phyloP scores from a whole-genome alignment of 371 early-diverging fungal species.

The Coemansia sp. region DNA sequence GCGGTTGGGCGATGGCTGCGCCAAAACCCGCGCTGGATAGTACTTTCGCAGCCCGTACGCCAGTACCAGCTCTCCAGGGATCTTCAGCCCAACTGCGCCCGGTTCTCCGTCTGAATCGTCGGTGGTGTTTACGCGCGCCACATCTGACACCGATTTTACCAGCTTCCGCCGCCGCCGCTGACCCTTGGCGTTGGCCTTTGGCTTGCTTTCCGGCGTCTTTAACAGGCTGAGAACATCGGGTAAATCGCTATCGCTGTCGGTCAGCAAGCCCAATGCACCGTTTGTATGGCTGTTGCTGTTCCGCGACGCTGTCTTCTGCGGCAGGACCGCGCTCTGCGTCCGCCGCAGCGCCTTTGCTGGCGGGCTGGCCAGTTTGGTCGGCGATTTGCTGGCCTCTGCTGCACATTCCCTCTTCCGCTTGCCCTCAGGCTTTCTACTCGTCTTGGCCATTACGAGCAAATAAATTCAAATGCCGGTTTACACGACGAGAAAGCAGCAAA shows the following conservation, averaged over 20 bases:
- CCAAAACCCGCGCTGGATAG: conserved; percentile 35
- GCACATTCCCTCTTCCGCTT: conserved; percentile 1
- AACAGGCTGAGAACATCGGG: conserved; percentile 37
- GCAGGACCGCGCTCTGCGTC: conserved; percentile 18
- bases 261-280: not conserved
- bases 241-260: conserved; percentile 41
- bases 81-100: conserved; percentile 9
- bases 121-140: not conserved
- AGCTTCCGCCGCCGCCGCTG: conserved; percentile 7
- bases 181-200: not conserved
- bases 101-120: conserved; percentile 15
- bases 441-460: conserved; percentile 2
- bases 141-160: conserved; percentile 31
- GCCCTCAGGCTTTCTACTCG: too few species aligned
- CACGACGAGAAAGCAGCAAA: too few species aligned
- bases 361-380: not conserved
- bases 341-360: conserved; percentile 13
- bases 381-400: too few species aligned
- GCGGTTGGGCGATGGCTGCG: conserved; percentile 9
- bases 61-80: conserved; percentile 43
- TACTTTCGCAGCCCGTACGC: conserved; percentile 35
- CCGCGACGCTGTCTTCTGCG: not conserved
- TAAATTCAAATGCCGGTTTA: too few species aligned
- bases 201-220: conserved; percentile 5
- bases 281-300: not conserved